Base-by-base conservation (phyloP, 768 basidiomycete species). In the Auriscalpium vulgare region DNA sequence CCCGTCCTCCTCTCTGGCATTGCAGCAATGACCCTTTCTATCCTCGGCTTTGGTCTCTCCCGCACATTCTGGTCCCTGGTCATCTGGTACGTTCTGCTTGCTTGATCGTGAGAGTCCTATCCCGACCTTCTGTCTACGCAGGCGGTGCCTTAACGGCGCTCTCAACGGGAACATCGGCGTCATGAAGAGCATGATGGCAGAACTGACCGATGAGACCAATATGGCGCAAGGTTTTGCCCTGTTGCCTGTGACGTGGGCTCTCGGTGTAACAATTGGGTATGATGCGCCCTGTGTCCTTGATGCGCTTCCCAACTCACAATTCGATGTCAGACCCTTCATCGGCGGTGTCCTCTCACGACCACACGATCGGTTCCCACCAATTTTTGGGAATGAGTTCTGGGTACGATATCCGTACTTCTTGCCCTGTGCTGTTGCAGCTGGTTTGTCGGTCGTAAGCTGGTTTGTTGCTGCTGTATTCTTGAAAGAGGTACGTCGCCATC, bases 31-130 rank as follows among this genome's bases (percentile, higher is more conserved):
- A 80, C 83, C 0, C 36, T 78, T 10, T 87, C 85, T 0, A 88
- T 89, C 83, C 82, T 80, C 53, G 82, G 79, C 66, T 89, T 90
- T 59, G 88, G 88, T 23, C 67, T 91, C 13, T 87, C 86, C 0
- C 81, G 68, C 52, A 82, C 85, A 0, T 88, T 85, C 63, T 81
- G 76, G 79, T 81, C 81, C 6, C 71, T 84, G 3, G 78, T 87
- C 10, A 17, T 76, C n/a, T 77, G 76, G 76, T 71, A 43, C 17
- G 40, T 43, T 17, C 40, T 6, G 40, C 40, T 13, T 14, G 51
- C n/a, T 68, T 50, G 37, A 1, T 1, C n/a, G 29, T 29, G 29
- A 29, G 29, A 29, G 29, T 7, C 23, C 5, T 19, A 8, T 43
- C 40, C 17, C 8, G 11, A 29, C 49, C 17, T 6, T 17, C n/a